Base-by-base conservation (phyloP, 257 asterid genomes). In the Solanum acaule region DNA sequence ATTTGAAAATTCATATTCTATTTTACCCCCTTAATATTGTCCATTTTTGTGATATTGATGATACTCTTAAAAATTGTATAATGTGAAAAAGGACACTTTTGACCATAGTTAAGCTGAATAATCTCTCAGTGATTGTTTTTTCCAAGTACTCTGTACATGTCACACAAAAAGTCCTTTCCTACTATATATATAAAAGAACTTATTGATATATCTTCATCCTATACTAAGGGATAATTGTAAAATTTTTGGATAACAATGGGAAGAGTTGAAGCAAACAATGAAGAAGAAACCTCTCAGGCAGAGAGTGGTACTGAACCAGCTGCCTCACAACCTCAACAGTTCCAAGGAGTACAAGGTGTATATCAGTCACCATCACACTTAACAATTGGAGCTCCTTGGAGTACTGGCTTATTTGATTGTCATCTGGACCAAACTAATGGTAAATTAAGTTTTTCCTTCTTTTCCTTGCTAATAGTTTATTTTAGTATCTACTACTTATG, bases 321-420 rank as follows among this genome's bases (percentile, higher is more conserved):
- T 29, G 20, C 81, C 10, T 89, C 90, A 22, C 42, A 85, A 27
- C 76, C 90, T 89, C 90, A 86, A 10, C 34, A 34, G 59, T 44
- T 15, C 15, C 85, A 63, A 71, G 86, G 67, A 81, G 29, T 81
- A 49, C 37, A 79, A 29, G 9, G 35, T 16, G 85, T 79, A 16
- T 31, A 23, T 42, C 84, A 27, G 37, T 85, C 84, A 16, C 38
- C 88, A n/a, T 18, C 20, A 49, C 71, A 77, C 15, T 25, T 79
- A 40, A 77, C 88, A 15, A 25, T 89, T 14, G 92, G 92, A 27
- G 88, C 73, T 52, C 91, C 90, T 31, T 91, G 92, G 92, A 85
- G 72, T 68, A 91, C 91, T 16, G 90, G 89, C 46, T 86, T 91
- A 67, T 91, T 91, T 70, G 92, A 91, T 70, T 91, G 92, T 88